Evolutionary conservation across 2,329 filamentous ascomycete species (phyloP), one percentile per base, ranked within the genome.

Genomic region (Ophiostoma ulmi): DNA sequence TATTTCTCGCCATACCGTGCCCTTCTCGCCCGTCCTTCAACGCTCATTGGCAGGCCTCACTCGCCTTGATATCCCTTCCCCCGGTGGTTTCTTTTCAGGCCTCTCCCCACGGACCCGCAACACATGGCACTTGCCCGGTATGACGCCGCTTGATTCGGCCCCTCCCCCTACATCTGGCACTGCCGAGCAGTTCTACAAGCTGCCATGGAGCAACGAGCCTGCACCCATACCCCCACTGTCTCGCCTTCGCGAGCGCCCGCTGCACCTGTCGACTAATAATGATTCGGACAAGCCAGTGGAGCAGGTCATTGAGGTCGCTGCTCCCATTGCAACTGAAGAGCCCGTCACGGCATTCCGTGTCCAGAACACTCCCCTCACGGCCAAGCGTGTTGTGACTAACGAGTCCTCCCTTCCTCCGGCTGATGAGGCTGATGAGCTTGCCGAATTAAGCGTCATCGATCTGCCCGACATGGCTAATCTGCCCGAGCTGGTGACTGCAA

Each of bases 131-230:
- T 81, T 90, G 72, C 69, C 85, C 13, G 81, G 81, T 38, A 81
- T 79, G 74, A 83, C 84, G 26, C 84, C 85, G 22, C 71, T 73
- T 14, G 84, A 87, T 8, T 85, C 84, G 22, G 77, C 83, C 73
- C 80, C 81, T 3, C 88, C 88, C 0, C 93, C 93, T 1, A 94
- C 92, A 0, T 97, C 94, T 1, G 92, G 93, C 39, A 93, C 91
- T n/a, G 94, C 94, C 11, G 92, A 97, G 78, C 88, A 91, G 73
- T 98, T 97, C 77, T 98, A 98, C 81, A 89, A 90, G 73, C 86
- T 90, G 38, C 93, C 94, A 3, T 97, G 93, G 90, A 85, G n/a
- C 71, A 69, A 83, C 74, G 80, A 80, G 8, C 2, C 61, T 26
- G 39, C 39, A 20, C 65, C 31, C 78, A 82, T 68, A 73, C 80